phyloP scores from a whole-genome alignment of 1,284 basidiomycete species.

The Naganishia sp. region DNA sequence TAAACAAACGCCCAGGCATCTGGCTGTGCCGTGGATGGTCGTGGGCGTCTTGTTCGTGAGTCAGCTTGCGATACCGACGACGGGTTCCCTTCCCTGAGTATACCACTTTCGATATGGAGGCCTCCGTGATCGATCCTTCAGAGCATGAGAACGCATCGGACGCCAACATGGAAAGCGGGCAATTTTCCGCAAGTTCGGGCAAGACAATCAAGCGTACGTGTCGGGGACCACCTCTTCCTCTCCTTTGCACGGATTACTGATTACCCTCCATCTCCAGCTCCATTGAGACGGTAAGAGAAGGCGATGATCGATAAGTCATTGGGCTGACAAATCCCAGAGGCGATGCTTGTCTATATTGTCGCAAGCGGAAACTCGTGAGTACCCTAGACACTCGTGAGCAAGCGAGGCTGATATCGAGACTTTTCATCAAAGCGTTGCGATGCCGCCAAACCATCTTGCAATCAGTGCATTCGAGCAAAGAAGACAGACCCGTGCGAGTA shows the following conservation, averaged over 20 bases:
- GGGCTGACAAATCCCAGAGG: conserved; percentile 20
- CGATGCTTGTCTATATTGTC: conserved; percentile 41
- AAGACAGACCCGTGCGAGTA: conserved; percentile 38
- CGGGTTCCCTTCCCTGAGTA: not conserved
- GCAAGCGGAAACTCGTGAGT: conserved; percentile 41
- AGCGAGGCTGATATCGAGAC: not conserved
- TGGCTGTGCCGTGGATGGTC: not conserved
- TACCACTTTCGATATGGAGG: not conserved
- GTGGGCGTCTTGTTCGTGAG: not conserved
- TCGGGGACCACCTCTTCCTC: too few species aligned
- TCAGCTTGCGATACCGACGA: not conserved
- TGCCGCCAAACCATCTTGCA: conserved; percentile 40
- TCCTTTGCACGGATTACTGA: not conserved
- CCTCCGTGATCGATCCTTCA: not conserved
- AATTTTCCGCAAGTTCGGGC: conserved; percentile 12
- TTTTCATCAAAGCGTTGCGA: conserved; percentile 36
- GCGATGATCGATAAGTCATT: not conserved
- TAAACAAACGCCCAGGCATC: too few species aligned
- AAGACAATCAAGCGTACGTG: conserved; percentile 13
- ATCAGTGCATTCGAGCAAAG: conserved; percentile 38
- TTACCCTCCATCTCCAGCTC: not conserved
- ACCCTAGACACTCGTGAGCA: not conserved
- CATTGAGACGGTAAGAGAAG: conserved; percentile 4
- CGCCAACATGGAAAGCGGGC: conserved; percentile 9
- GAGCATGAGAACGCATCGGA: conserved; percentile 11